Conservation (phyloP, 2,329 filamentous ascomycete genomes). For the Aschersonia sp. region DNA sequence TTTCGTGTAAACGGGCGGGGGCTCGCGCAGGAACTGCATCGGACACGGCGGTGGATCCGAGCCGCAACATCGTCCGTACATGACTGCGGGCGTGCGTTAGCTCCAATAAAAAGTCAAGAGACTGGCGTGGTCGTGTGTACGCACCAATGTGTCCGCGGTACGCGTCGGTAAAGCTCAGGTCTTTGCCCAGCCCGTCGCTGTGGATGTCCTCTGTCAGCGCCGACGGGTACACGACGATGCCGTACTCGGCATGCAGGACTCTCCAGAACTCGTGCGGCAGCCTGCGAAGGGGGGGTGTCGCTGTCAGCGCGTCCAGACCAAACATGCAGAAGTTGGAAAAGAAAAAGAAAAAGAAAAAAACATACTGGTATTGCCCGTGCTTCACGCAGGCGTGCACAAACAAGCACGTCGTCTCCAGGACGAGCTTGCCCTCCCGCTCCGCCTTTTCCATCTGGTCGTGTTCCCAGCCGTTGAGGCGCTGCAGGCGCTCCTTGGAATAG, state of each 20-base stretch:
- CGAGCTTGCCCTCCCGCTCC: constrained; percentile 16
- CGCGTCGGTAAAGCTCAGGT: constrained; percentile 21
- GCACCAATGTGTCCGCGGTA: constrained; percentile 21
- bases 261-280: constrained; percentile 23
- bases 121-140: neutral
- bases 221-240: constrained; percentile 25
- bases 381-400: constrained; percentile 24
- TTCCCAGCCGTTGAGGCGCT: constrained; percentile 16
- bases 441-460: constrained; percentile 18
- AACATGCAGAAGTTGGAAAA: too few relatives aligned
- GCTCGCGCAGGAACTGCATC: constrained; percentile 21
- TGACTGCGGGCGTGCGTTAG: constrained; percentile 12
- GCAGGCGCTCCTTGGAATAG: constrained; percentile 19
- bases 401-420: constrained; percentile 24
- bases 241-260: constrained; percentile 21
- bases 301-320: neutral
- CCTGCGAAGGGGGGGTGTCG: constrained; percentile 8
- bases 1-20: constrained; percentile 19
- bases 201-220: constrained; percentile 21
- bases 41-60: constrained; percentile 19
- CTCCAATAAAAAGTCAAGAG: neutral
- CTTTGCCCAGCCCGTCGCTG: constrained; percentile 15
- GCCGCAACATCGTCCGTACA: constrained; percentile 16
- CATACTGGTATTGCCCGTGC: constrained; percentile 21
- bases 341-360: neutral